phyloP scores from a whole-genome alignment of 176 grass and related monocot species.

The Hordeum vulgare region MorexV3_pseudomolecules_assembly NC_058523.1:530567991-530568490 shows the following conservation, averaged over 20 bases:
- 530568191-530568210: neutral
- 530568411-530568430: slow-evolving; percentile 47
- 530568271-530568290: slow-evolving; percentile 61
- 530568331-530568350: slow-evolving; percentile 68
- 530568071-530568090: neutral
- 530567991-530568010: neutral
- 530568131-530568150: neutral
- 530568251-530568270: slow-evolving; percentile 9
- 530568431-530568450: slow-evolving; percentile 60
- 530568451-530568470: slow-evolving; percentile 79
- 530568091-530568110: neutral
- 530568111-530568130: neutral
- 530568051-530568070: neutral
- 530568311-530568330: slow-evolving; percentile 56
- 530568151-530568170: neutral
- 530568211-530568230: neutral
- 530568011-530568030: neutral
- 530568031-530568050: neutral
- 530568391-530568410: slow-evolving; percentile 40
- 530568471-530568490: slow-evolving; percentile 93
- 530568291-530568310: slow-evolving; percentile 71
- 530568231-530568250: neutral
- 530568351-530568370: slow-evolving; percentile 64
- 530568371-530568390: slow-evolving; percentile 69
- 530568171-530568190: neutral